Evolutionary conservation across 805 yeast species (phyloP), one percentile per base, ranked within the genome.

Genomic region (Suhomyces xylopsoci): DNA sequence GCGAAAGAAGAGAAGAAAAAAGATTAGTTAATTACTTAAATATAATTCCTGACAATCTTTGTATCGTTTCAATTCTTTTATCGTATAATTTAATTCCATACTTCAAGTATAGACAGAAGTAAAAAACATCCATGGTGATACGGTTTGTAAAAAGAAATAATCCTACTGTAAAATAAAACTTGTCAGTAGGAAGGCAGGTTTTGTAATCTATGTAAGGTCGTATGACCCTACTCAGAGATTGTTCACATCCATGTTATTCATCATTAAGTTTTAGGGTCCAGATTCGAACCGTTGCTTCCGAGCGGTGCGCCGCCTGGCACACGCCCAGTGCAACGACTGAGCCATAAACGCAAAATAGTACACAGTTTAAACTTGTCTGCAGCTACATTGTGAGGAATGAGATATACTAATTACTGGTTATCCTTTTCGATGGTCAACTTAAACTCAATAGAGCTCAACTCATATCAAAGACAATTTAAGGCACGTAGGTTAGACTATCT

Each of bases 181-280:
- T 63, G 48, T 74, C 79, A 74, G 79, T 73, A 74, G 79, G 79
- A 74, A 74, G 79, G 79, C 79, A 73, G 77, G 78, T 63, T 67
- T 70, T 74, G 61, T 74, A 74, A 74, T 74, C 78, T 60, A 73
- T 59, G 76, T 61, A 58, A 45, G 54, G 62, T 62, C 77, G 77
- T 74, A 51, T 65, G 77, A 57, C 61, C 51, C 52, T 60, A 66
- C 77, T 74, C 78, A 74, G 78, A 73, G 79, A 74, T 74, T 74
- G 79, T 74, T 74, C 79, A 74, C 79, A 74, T 73, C 78, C 78
- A 61, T 74, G 64, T 70, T 70, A 59, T 60, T 74, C 79, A 74
- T 74, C 79, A 74, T 62, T 52, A 59, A 64, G 49, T 47, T 47
- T 47, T 19, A 9, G 25, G 48, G 15, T 55, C 47, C 49, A 62